A percentile compares a stretch with the other conserved stretches of the same genome.
phyloP scores from a whole-genome alignment of 73 alveolate genomes.

The Stentor roeselii region DNA sequence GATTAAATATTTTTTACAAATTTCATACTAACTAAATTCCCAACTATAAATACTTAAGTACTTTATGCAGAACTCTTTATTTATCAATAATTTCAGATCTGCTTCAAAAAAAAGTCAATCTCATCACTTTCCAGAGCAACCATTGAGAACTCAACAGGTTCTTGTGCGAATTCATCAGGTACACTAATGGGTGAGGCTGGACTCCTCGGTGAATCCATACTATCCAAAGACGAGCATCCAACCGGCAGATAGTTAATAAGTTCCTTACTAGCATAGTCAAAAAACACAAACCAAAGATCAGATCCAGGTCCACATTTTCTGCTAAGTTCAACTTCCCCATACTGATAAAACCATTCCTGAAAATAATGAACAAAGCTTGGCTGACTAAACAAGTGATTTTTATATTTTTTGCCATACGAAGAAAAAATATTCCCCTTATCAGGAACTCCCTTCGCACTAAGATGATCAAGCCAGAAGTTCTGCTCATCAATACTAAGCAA shows the following conservation, averaged over 20 bases:
- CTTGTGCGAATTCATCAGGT: background rate
- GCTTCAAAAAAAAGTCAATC: conserved; percentile 16
- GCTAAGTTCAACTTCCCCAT: conserved; percentile 7
- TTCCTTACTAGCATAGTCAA: conserved; percentile 16
- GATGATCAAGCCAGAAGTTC: conserved; percentile 9
- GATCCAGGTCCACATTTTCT: conserved; percentile 20
- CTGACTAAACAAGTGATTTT: background rate
- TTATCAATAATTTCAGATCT: too few species aligned
- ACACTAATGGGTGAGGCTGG: background rate
- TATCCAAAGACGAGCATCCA: conserved; percentile 19
- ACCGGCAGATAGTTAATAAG: conserved; percentile 4
- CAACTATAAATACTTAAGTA: too few species aligned
- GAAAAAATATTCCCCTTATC: conserved; percentile 11
- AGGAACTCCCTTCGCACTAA: conserved; percentile 12
- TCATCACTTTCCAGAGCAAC: conserved; percentile 12
- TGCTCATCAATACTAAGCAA: background rate
- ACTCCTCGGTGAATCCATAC: conserved; percentile 8
- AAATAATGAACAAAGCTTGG: background rate
- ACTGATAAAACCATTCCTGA: conserved; percentile 21
- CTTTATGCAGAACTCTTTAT: too few species aligned
- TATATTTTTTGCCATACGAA: conserved; percentile 10
- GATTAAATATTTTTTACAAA: background rate
- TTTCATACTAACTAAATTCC: background rate
- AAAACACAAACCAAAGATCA: conserved; percentile 24
- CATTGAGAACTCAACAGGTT: conserved; percentile 16